Base-by-base conservation (phyloP, 2,329 filamentous ascomycete species). In the Sclerotinia nivalis region DNA sequence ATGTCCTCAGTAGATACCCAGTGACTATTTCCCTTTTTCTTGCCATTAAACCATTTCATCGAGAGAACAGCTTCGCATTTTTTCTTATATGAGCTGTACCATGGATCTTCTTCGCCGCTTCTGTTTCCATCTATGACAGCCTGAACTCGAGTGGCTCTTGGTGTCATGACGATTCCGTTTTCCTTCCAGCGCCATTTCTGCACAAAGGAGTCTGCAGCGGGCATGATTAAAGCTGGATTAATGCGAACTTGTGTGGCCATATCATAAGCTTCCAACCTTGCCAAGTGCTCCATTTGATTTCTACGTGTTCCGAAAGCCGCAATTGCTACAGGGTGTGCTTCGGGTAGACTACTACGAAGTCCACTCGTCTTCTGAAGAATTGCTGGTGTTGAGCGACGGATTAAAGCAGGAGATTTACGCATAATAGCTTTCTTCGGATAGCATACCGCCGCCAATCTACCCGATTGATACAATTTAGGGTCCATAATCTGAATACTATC, bases 181-280 rank as follows among this genome's bases (percentile, higher is more conserved):
- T 49, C 43, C 43, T 45, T 45, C 59, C 59, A 61, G 8, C 59
- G 45, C 59, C 59, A 61, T 31, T 47, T 45, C 20, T 61, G 43
- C n/a, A 45, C 59, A 61, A 61, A 49, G 12, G 25, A 61, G 18
- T 49, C 59, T 22, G 59, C 59, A 22, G 59, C 8, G 12, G 59
- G 43, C 12, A 61, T 34, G 12, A 47, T 61, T 10, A 49, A 34
- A n/a, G 20, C 43, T 34, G 28, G 43, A 31, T 61, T 61, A n/a
- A 61, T 61, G 25, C 28, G 59, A 7, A n/a, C 4, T 28, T 47
- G 43, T 1, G 10, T 61, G 2, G 15, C 43, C 40, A 47, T 61
- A 31, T 61, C 58, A 43, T 61, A 18, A 10, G 58, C 40, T 47
- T 60, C 58, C 2, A 47, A 28, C 22, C 58, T 61, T n/a, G 58